Conservation (phyloP, 306 rosid genomes). For the Malus sieversii region DNA sequence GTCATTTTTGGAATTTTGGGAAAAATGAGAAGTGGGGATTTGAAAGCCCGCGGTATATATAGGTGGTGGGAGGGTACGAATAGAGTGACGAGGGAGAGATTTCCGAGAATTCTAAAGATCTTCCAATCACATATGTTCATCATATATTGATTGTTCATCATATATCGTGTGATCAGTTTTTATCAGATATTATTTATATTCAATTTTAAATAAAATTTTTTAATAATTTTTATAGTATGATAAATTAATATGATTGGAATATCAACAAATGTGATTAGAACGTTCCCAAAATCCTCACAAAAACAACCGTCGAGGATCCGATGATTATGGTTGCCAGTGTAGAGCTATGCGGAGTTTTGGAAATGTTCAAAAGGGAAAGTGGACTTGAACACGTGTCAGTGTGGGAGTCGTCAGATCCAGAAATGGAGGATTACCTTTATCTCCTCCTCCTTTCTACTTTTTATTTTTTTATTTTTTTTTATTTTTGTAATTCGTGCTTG, state of each 20-base stretch:
- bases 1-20: constrained; percentile 27
- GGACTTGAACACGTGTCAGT: not conserved
- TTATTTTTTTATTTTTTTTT: not conserved
- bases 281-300: no score
- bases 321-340: not conserved
- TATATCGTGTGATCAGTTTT: no score
- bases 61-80: not conserved
- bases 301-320: no score
- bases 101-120: no score
- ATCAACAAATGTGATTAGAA: no score
- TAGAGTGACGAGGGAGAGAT: not conserved
- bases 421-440: no score
- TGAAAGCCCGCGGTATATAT: constrained; percentile 18
- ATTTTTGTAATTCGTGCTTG: not conserved
- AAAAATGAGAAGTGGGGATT: constrained; percentile 1
- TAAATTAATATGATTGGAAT: no score
- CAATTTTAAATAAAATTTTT: no score
- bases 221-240: no score
- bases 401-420: not conserved
- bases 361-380: not conserved
- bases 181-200: no score
- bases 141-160: no score
- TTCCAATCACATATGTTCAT: not conserved
- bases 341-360: not conserved
- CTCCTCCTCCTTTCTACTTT: not conserved